A percentile compares a stretch with the other conserved stretches of the same genome.
Evolutionary conservation across 2,329 filamentous ascomycete species (phyloP).

Genomic region (Penicillium hordei): DNA sequence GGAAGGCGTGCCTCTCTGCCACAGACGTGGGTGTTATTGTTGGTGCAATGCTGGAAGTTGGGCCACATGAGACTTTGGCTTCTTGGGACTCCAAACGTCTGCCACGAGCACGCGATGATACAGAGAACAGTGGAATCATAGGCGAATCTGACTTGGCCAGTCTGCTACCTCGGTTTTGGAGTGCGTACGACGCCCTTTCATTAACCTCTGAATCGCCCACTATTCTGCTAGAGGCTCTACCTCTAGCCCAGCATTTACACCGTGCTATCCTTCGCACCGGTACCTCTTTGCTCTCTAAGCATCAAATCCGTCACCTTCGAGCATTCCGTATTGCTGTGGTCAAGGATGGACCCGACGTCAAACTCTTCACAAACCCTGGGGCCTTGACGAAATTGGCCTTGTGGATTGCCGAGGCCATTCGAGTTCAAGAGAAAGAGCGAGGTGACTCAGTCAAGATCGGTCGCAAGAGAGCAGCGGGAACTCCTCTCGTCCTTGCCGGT

Average conservation of each 20-base stretch:
- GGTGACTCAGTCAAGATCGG: slow-evolving; percentile 62
- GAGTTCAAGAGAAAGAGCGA: slow-evolving; percentile 82
- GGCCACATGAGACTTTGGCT: slow-evolving; percentile 45
- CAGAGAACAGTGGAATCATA: slow-evolving; percentile 18
- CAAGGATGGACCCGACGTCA: slow-evolving; percentile 87
- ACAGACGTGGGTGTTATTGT: slow-evolving; percentile 93
- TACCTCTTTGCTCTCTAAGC: slow-evolving; percentile 86
- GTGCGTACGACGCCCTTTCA: slow-evolving; percentile 58
- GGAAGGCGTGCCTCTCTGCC: slow-evolving; percentile 89
- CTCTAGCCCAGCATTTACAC: slow-evolving; percentile 84
- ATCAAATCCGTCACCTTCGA: slow-evolving; percentile 86
- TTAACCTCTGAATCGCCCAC: slow-evolving; percentile 46
- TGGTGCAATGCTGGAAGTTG: slow-evolving; percentile 89
- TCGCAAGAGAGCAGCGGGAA: slow-evolving; percentile 53
- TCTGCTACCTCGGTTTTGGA: slow-evolving; percentile 54
- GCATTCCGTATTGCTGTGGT: slow-evolving; percentile 95
- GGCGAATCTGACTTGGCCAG: slow-evolving; percentile 32
- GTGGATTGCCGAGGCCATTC: slow-evolving; percentile 90
- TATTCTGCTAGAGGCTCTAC: slow-evolving; percentile 70
- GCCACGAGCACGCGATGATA: slow-evolving; percentile 22
- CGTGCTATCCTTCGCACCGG: slow-evolving; percentile 91
- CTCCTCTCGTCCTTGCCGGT: slow-evolving; percentile 85
- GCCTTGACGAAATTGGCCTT: slow-evolving; percentile 90
- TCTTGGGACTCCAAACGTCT: slow-evolving; percentile 36
- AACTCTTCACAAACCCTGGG: slow-evolving; percentile 88